Conservation (phyloP, 306 rosid genomes). For the Pterocarpus santalinus region DNA sequence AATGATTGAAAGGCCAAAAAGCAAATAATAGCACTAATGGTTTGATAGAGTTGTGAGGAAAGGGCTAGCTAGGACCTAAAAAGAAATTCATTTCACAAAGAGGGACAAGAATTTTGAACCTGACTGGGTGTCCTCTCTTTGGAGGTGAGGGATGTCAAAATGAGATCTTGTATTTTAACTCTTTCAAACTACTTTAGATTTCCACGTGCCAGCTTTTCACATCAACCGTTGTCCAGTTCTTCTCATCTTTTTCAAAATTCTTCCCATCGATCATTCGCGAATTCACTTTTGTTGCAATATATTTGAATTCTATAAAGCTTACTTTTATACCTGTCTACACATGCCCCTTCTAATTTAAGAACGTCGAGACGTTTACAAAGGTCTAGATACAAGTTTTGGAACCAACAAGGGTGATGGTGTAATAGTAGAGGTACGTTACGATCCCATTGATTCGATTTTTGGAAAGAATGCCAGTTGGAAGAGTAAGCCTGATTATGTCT, state of each 20-base stretch:
- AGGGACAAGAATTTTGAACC: constrained; percentile 10
- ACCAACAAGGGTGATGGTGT: too few relatives aligned
- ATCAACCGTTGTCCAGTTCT: constrained; percentile 37
- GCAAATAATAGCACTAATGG: neutral
- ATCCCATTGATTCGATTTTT: too few relatives aligned
- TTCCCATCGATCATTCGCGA: constrained; percentile 32
- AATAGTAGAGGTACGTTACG: too few relatives aligned
- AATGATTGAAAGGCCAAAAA: neutral
- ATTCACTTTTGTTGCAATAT: constrained; percentile 15
- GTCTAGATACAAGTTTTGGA: too few relatives aligned
- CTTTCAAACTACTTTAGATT: constrained; percentile 30
- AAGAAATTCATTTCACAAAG: neutral
- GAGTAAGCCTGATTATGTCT: too few relatives aligned
- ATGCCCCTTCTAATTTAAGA: too few relatives aligned
- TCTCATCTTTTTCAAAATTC: neutral
- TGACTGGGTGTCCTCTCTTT: neutral
- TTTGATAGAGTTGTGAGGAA: neutral
- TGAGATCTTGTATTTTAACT: constrained; percentile 36
- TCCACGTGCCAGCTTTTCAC: constrained; percentile 45
- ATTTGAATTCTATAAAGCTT: neutral
- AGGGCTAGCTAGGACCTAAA: neutral
- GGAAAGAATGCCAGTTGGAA: too few relatives aligned
- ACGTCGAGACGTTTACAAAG: too few relatives aligned
- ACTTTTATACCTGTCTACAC: too few relatives aligned
- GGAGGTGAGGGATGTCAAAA: neutral